phyloP scores from a whole-genome alignment of 257 asterid species.

The Leonotis leonurus region DNA sequence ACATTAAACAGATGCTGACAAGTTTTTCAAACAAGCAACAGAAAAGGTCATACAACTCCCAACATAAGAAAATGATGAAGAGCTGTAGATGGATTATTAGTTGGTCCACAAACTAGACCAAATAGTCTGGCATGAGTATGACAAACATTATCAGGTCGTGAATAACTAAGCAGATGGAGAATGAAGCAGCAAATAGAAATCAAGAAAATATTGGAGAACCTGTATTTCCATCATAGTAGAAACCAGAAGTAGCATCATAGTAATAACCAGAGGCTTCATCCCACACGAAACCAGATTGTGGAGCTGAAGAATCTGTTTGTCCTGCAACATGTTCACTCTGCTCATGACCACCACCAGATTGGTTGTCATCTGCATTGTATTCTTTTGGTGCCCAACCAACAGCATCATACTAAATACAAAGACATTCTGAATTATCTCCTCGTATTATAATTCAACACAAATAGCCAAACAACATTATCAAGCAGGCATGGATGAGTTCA shows the following conservation, averaged over 20 bases:
- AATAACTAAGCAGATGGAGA: background rate
- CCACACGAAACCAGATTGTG: slow-evolving; percentile 95
- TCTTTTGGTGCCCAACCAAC: slow-evolving; percentile 99
- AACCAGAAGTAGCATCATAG: slow-evolving; percentile 94
- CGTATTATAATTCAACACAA: background rate
- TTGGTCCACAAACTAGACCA: background rate
- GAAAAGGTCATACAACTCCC: too few relatives aligned
- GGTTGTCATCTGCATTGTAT: slow-evolving; percentile 82
- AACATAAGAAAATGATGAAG: background rate
- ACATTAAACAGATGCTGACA: background rate
- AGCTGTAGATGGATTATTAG: background rate
- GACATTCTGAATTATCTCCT: slow-evolving; percentile 5
- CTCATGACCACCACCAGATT: slow-evolving; percentile 46
- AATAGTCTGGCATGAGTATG: too few relatives aligned
- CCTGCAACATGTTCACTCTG: slow-evolving; percentile 43
- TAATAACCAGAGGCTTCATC: slow-evolving; percentile 98
- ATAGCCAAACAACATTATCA: background rate
- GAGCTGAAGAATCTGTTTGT: slow-evolving; percentile 54
- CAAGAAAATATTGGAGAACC: slow-evolving; percentile 35
- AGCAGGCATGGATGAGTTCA: background rate
- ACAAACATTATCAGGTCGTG: background rate
- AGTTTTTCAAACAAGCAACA: background rate
- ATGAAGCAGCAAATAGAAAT: background rate
- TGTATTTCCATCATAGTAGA: slow-evolving; percentile 93
- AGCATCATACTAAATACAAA: slow-evolving; percentile 68